phyloP scores from a whole-genome alignment of 768 basidiomycete species.

The Harrya chromipes region DNA sequence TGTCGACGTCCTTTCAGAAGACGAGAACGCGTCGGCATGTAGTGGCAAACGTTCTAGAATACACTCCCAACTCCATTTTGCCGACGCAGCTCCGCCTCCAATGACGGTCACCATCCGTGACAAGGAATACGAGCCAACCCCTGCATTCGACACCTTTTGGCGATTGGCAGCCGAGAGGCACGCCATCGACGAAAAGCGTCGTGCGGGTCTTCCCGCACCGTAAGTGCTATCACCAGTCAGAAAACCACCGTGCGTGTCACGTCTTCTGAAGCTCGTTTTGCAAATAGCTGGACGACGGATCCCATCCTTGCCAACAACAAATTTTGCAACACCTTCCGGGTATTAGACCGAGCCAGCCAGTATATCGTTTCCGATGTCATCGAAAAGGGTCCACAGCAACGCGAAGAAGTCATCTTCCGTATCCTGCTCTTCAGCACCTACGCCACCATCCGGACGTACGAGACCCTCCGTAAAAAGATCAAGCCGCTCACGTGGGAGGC shows the following conservation, averaged over 20 bases:
- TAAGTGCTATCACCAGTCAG: slow-evolving; percentile 31
- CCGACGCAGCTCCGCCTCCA: slow-evolving; percentile 16
- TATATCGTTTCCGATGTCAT: slow-evolving; percentile 69
- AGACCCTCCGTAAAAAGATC: slow-evolving; percentile 49
- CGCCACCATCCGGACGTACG: slow-evolving; percentile 71
- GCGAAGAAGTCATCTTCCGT: slow-evolving; percentile 66
- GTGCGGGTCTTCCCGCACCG: slow-evolving; percentile 48
- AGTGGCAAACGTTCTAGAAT: slow-evolving; percentile 24
- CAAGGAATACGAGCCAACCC: slow-evolving; percentile 40
- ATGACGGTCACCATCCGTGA: slow-evolving; percentile 36
- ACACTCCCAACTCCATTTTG: slow-evolving; percentile 17
- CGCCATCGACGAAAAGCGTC: slow-evolving; percentile 52
- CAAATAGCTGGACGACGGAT: slow-evolving; percentile 67
- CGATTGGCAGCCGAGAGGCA: slow-evolving; percentile 55
- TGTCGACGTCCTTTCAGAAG: slow-evolving; percentile 5
- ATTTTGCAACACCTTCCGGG: slow-evolving; percentile 76
- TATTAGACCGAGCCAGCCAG: slow-evolving; percentile 68
- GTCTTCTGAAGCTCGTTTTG: slow-evolving; percentile 12
- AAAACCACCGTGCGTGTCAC: neutral
- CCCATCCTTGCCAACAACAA: slow-evolving; percentile 49
- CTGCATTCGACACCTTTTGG: slow-evolving; percentile 63
- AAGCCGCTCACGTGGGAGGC: slow-evolving; percentile 59
- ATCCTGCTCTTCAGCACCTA: slow-evolving; percentile 69
- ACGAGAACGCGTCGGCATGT: slow-evolving; percentile 5
- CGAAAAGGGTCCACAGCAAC: slow-evolving; percentile 58